A percentile compares a stretch with the other conserved stretches of the same genome.
Evolutionary conservation across 2,329 filamentous ascomycete genomes (phyloP).

Genomic region (Colletotrichum somersetense): DNA sequence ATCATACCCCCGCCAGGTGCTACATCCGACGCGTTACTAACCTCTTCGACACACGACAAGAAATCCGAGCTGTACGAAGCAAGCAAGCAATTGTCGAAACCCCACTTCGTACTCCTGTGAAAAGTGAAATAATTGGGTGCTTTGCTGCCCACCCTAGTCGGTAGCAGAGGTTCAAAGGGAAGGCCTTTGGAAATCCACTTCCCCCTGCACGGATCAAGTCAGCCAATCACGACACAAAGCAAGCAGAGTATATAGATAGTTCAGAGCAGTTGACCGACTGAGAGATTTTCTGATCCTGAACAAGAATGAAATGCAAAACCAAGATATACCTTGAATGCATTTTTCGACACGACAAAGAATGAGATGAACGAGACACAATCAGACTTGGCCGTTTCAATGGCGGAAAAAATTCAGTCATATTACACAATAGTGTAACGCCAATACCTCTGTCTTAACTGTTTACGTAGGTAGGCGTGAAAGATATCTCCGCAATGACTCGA

Average conservation of each 20-base stretch:
- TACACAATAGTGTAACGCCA: not conserved
- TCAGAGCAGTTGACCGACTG: not conserved
- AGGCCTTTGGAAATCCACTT: not conserved
- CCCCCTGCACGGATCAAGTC: not conserved
- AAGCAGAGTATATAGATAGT: not conserved
- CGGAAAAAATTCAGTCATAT: not conserved
- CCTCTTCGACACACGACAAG: not conserved
- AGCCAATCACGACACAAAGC: not conserved
- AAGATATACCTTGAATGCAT: not conserved
- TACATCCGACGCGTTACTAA: not conserved
- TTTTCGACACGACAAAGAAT: not conserved
- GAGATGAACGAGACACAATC: not conserved
- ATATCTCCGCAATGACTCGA: not conserved
- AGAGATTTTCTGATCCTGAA: not conserved
- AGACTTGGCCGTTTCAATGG: not conserved
- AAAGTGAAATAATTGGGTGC: not conserved
- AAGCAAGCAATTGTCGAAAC: not conserved
- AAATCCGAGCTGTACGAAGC: not conserved
- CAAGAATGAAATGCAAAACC: not conserved
- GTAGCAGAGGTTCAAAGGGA: not conserved
- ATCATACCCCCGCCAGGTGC: not conserved
- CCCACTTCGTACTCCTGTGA: not conserved
- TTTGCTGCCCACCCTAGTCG: not conserved
- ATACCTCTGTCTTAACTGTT: not conserved
- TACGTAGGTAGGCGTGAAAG: not conserved